phyloP scores from a whole-genome alignment of 495 filamentous ascomycete genomes.

The Talaromyces trachyspermus region DNA sequence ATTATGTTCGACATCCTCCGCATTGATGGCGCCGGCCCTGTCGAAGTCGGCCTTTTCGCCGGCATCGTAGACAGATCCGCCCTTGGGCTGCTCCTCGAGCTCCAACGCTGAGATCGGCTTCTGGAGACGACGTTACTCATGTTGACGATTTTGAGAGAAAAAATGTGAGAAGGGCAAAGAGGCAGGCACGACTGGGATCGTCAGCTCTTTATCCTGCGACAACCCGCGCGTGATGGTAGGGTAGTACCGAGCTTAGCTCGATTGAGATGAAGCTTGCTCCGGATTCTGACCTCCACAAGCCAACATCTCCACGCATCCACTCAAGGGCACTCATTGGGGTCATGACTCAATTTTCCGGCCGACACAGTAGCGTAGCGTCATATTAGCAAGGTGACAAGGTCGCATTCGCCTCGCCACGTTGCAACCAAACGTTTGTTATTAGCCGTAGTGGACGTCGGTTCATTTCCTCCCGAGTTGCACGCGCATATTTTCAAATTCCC shows the following conservation, averaged over 20 bases:
- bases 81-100: slow-evolving; percentile 30
- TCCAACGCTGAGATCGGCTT: slow-evolving; percentile 26
- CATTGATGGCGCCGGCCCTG: slow-evolving; percentile 38
- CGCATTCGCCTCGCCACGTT: slow-evolving; percentile 3
- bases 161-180: too few relatives aligned
- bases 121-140: slow-evolving; percentile 33
- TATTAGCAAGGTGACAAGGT: slow-evolving; percentile 3
- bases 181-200: slow-evolving; percentile 19
- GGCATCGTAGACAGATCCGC: slow-evolving; percentile 32
- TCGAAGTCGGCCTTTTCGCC: slow-evolving; percentile 39
- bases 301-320: slow-evolving; percentile 13
- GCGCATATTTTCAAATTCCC: slow-evolving; percentile 4
- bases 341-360: slow-evolving; percentile 11
- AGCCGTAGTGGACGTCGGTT: slow-evolving; percentile 3
- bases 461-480: slow-evolving; percentile 4
- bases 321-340: slow-evolving; percentile 4
- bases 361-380: slow-evolving; percentile 11
- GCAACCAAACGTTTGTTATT: slow-evolving; percentile 5
- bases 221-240: slow-evolving; percentile 14
- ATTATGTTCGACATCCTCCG: slow-evolving; percentile 36
- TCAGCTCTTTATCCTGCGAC: slow-evolving; percentile 23
- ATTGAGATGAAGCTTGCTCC: slow-evolving; percentile 26
- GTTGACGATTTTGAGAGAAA: slow-evolving; percentile 26
- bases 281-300: slow-evolving; percentile 18
- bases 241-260: slow-evolving; percentile 15